A percentile compares a stretch with the other conserved stretches of the same genome.
These are phyloP conservation scores for Scopulariopsis brevicaulis DNA, from an alignment of 2,329 filamentous ascomycete genomes.

Conservation along the genomic window DNA sequence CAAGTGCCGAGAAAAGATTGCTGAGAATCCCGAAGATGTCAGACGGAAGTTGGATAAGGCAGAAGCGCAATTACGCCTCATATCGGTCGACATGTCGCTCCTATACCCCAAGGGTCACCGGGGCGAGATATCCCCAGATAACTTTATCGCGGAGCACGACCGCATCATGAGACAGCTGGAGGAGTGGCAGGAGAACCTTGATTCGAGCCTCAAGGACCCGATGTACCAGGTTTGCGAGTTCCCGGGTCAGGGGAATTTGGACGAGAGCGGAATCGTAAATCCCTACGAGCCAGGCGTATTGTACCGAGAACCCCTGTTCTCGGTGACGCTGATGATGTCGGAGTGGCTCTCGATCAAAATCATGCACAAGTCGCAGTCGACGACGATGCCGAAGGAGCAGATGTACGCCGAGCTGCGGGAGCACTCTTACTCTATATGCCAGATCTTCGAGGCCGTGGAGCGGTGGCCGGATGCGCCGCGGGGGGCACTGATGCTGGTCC, in stretches of 20 bases:
- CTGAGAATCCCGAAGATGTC: constrained; percentile 49
- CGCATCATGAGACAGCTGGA: constrained; percentile 34
- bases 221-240: constrained; percentile 54
- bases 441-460: constrained; percentile 69
- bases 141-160: constrained; percentile 53
- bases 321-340: constrained; percentile 61
- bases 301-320: constrained; percentile 58
- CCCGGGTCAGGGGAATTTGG: constrained; percentile 35
- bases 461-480: constrained; percentile 58
- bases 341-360: constrained; percentile 71
- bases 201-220: constrained; percentile 49
- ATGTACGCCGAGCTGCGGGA: constrained; percentile 41
- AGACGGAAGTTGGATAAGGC: constrained; percentile 56
- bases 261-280: constrained; percentile 58
- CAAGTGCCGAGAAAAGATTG: constrained; percentile 48
- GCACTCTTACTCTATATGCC: constrained; percentile 60
- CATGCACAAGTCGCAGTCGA: constrained; percentile 69
- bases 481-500: constrained; percentile 60
- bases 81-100: constrained; percentile 70
- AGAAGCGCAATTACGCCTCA: constrained; percentile 54
- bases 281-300: constrained; percentile 61
- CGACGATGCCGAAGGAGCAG: constrained; percentile 39
- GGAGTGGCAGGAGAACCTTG: constrained; percentile 43
- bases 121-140: constrained; percentile 50
- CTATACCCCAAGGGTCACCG: constrained; percentile 60